phyloP scores from a whole-genome alignment of 2,329 filamentous ascomycete species.

The Arthrobotrys musiformis region DNA sequence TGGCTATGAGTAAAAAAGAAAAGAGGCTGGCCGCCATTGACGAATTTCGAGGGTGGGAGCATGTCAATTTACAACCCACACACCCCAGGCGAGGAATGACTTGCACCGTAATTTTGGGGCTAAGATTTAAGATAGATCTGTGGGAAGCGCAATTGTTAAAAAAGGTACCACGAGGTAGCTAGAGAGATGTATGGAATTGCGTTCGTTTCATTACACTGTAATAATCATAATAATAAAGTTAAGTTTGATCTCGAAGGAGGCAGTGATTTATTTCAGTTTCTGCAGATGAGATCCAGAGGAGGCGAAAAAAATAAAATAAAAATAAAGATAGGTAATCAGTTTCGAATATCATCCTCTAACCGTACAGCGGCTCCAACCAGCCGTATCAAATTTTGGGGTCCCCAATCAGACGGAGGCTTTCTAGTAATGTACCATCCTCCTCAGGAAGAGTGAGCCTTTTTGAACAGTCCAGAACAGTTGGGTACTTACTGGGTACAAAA shows the following conservation, averaged over 20 bases:
- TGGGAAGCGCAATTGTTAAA: conserved; percentile 9
- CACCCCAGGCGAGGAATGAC: conserved; percentile 26
- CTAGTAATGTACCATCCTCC: conserved; percentile 53
- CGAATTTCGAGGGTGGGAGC: conserved; percentile 32
- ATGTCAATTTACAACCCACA: conserved; percentile 46
- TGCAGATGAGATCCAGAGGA: conserved; percentile 53
- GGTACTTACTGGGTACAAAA: conserved; percentile 38
- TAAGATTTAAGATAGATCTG: conserved; percentile 51
- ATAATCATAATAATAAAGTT: conserved; percentile 6
- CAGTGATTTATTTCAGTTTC: conserved; percentile 32
- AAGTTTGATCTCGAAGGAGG: conserved; percentile 33
- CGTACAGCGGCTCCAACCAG: conserved; percentile 55
- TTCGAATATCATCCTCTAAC: conserved; percentile 53
- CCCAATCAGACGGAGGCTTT: conserved; percentile 55
- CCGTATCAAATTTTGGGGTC: conserved; percentile 54
- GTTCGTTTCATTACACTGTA: conserved; percentile 35
- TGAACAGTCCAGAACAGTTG: conserved; percentile 48
- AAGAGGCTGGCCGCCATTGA: conserved; percentile 53
- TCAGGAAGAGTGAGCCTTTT: conserved; percentile 55
- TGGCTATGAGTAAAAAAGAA: conserved; percentile 51
- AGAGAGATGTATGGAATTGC: conserved; percentile 33
- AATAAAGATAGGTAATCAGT: conserved; percentile 52
- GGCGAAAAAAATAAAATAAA: conserved; percentile 30
- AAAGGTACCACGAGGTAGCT: conserved; percentile 47
- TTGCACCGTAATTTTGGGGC: conserved; percentile 34